Evolutionary conservation across 805 yeast species (phyloP), one percentile per base, ranked within the genome.

Genomic region (Candida cerambycidarum): DNA sequence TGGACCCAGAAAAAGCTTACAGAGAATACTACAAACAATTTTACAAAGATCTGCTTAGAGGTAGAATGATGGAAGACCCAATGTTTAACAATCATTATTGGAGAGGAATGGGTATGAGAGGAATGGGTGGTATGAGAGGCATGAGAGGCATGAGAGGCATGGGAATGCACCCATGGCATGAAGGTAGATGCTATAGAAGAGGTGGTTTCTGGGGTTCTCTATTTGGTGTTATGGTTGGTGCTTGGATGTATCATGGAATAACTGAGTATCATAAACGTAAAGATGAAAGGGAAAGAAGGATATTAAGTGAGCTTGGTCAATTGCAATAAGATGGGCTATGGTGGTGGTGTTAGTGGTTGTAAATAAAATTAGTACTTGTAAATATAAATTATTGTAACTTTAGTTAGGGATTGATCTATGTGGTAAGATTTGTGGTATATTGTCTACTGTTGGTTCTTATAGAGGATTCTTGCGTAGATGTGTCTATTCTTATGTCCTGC

Each of bases 161-260:
- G 24, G 38, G 25, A 3, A 15, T 10, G 24, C 10, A 23, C 10
- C 29, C 29, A 12, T 13, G 36, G 25, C 27, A 12, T 34, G 13
- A 13, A 4, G 18, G 37, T 8, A 18, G 39, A 33, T 21, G 18
- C 14, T 35, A 37, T 5, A 8, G 17, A 15, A 13, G 18, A 9
- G 33, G 40, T n/a, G 25, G 38, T 9, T 41, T 41, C 24, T 41
- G 27, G 24, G 35, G 32, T 3, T 35, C 44, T 7, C 34, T 41
- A 30, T 24, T 34, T 16, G 44, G 44, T 16, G 39, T 33, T 3
- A 32, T 41, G 3, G 25, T 25, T 19, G 44, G 44, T 3, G 18
- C 15, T 12, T 34, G 29, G 28, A 31, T 34, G 3, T 41, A 34
- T 21, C 34, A 41, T 34, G 18, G 29, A n/a, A 27, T 33, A 12